Evolutionary conservation across 345 rosid genomes (phyloP).

Genomic region (Balakata baccata): DNA sequence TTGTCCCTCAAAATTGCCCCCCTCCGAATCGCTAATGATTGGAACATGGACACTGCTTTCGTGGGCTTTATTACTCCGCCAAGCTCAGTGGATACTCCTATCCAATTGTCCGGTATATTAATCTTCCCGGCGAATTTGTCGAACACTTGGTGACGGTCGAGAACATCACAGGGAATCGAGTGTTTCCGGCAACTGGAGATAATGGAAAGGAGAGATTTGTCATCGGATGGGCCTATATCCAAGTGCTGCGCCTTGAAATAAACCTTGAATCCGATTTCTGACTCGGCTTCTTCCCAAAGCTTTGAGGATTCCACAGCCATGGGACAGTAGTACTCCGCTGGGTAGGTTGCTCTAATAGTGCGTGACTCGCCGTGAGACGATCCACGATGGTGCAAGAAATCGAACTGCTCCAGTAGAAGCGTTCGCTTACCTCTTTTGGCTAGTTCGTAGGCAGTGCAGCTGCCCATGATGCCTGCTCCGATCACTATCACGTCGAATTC

Average conservation of each 20-base stretch:
- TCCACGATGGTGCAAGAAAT: conserved; percentile 84
- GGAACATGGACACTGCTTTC: conserved; percentile 89
- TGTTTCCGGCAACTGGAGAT: conserved; percentile 47
- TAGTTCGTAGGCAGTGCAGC: conserved; percentile 67
- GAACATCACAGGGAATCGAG: conserved; percentile 34
- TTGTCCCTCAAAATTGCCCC: conserved; percentile 71
- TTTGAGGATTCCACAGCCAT: conserved; percentile 50
- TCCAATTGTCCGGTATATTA: conserved; percentile 66
- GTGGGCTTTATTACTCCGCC: conserved; percentile 89
- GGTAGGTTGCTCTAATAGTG: conserved; percentile 72
- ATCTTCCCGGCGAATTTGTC: conserved; percentile 49
- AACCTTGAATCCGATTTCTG: conserved; percentile 72
- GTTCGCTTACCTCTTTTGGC: conserved; percentile 61
- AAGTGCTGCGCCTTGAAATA: conserved; percentile 60
- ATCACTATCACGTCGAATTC: conserved; percentile 59
- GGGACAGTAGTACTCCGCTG: conserved; percentile 58
- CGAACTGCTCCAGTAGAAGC: conserved; percentile 76
- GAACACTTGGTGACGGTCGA: conserved; percentile 33
- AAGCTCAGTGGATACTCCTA: conserved; percentile 50
- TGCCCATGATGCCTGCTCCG: conserved; percentile 88
- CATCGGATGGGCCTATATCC: conserved; percentile 58
- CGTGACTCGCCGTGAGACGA: conserved; percentile 98
- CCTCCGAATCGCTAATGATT: conserved; percentile 48
- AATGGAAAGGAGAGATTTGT: conserved; percentile 44
- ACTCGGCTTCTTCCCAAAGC: conserved; percentile 64